Evolutionary conservation across 2,329 filamentous ascomycete genomes (phyloP).

Genomic region (Hyphodiscus sp.): DNA sequence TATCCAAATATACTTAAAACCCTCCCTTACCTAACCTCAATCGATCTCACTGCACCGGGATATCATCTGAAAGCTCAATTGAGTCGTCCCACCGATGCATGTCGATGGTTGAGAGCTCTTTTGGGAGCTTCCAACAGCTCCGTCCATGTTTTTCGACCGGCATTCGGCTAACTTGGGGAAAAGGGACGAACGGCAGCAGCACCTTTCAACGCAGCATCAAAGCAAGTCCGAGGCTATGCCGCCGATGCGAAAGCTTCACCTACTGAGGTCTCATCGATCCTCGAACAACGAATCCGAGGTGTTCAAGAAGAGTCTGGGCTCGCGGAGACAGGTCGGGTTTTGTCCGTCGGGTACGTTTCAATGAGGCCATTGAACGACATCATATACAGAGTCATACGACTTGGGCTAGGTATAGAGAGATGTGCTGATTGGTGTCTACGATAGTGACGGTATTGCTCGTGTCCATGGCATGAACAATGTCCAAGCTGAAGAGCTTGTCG

Average conservation of each 20-base stretch:
- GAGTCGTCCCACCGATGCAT: constrained; percentile 22
- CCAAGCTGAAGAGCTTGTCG: constrained; percentile 99
- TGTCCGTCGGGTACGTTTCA: constrained; percentile 89
- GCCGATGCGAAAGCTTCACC: constrained; percentile 89
- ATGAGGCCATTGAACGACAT: constrained; percentile 10
- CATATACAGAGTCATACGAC: constrained; percentile 13
- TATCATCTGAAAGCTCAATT: constrained; percentile 36
- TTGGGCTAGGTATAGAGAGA: not conserved
- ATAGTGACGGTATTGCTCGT: constrained; percentile 99
- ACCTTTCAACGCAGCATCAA: constrained; percentile 62
- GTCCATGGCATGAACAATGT: constrained; percentile 99
- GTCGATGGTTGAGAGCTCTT: constrained; percentile 35
- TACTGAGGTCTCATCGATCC: constrained; percentile 98
- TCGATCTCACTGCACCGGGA: constrained; percentile 28
- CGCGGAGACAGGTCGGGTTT: constrained; percentile 96
- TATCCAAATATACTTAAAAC: constrained; percentile 40
- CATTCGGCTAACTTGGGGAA: constrained; percentile 46
- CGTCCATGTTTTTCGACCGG: constrained; percentile 34
- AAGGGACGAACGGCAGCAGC: constrained; percentile 84
- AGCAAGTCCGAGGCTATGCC: constrained; percentile 81
- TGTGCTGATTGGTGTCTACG: constrained; percentile 20
- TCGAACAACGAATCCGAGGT: constrained; percentile 98
- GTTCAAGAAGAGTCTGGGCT: constrained; percentile 94
- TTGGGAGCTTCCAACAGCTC: constrained; percentile 29
- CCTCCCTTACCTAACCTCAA: constrained; percentile 33